Base-by-base conservation (phyloP, 164 flowering plant genomes). In the Macadamia integrifolia region DNA sequence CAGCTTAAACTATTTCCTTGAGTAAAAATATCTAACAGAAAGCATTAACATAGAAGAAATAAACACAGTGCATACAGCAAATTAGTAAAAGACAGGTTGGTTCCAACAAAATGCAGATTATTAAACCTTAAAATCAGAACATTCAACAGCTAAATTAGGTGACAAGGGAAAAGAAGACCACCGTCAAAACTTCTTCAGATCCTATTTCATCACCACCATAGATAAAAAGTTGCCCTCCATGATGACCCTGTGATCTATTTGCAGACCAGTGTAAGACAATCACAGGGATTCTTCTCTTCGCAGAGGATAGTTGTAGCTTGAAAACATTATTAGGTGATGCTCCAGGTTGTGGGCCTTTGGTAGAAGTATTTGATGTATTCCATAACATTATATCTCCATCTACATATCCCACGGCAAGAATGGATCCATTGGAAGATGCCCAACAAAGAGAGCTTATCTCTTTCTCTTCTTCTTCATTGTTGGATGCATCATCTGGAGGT, bases 161-260 rank as follows among this genome's bases (percentile, higher is more conserved):
- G 29, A 40, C 0, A 56, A 42, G 48, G 29, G 8, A 3, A 15
- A 66, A 48, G 14, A 30, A 55, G 62, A 89, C 0, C 35, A 93
- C 98, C 78, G 96, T 91, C 50, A 93, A 65, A 73, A 90, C 92
- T 85, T 93, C 98, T 67, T 91, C 98, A 67, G 92, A 81, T 77
- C 96, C 98, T 71, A 89, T 84, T 75, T 88, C 95, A 76, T 85
- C 89, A 70, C 98, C 98, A 60, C 98, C 98, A 84, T 93, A 93
- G 64, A 91, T 74, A 78, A 87, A 87, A 50, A 93, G 86, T 40
- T 77, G 85, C 8, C 98, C 91, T 64, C 80, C 81, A 67, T 70
- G 62, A 67, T 74, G 75, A 66, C 77, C 82, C 60, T 65, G 70
- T 17, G 87, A 69, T 66, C 66, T 73, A 61, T 61, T 81, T 66